Base-by-base conservation (phyloP, 2,329 filamentous ascomycete genomes). In the Pseudocercospora fijiensis region DNA sequence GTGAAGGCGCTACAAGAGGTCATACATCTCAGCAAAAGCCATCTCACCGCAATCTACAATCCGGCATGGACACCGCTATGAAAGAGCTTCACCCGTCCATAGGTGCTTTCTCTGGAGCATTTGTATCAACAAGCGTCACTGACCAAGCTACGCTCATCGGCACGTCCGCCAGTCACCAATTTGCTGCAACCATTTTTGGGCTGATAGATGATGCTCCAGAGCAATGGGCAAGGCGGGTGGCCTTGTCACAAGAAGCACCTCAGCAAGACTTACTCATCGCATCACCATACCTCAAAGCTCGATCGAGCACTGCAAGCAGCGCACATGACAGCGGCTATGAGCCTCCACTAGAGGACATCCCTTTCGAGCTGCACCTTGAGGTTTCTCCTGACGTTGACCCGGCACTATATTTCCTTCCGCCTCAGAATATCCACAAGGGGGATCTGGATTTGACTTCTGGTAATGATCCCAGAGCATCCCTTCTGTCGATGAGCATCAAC, bases 181-280 rank as follows among this genome's bases (percentile, higher is more conserved):
- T 53, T 30, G 49, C 49, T 28, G 26, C 26, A 4, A 28, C 49
- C 49, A 53, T 53, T 53, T 28, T 53, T 53, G 49, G 22, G 49
- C 49, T 53, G 16, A 53, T 53, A 13, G 16, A 53, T 27, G 49
- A 53, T 28, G 49, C 49, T 27, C 49, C 49, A 53, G 49, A 27
- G 24, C 49, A 28, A 3, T 53, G 49, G 49, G 24, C 26, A 28
- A 24, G 26, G 26, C 49, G 8, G 24, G 49, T 49, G 18, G 22
- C 45, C 45, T 26, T 16, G 13, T 26, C 9, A 49, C 20, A 49
- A 49, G 45, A 49, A 22, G 18, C 18, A 20, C 43, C 43, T 22
- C 8, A 49, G 7, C 9, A 53, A 26, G 26, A 53, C 7, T n/a
- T 27, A 24, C 22, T 53, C 11, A 24, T 28, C 24, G 22, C 16